Evolutionary conservation across 257 asterid genomes (phyloP), one percentile per base, ranked within the genome.

Genomic region (Scutellaria baicalensis): DNA sequence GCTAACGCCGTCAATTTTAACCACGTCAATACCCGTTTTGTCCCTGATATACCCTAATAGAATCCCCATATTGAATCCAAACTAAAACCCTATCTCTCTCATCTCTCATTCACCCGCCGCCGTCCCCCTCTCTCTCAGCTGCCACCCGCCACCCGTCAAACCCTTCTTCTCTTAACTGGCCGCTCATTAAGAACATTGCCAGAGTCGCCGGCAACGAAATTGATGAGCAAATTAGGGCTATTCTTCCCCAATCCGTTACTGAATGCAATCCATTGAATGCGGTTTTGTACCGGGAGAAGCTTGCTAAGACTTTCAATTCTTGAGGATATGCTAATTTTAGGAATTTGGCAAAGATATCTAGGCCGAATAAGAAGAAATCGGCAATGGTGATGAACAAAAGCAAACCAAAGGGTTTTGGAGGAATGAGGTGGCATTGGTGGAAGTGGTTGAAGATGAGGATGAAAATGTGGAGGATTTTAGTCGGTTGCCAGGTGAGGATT

Each of bases 131-230:
- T n/a, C n/a, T n/a, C 84, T 93, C 51, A 94, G 99, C 0, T 97
- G 97, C 47, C 97, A 93, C 84, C 92, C 91, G n/a, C n/a, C n/a
- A n/a, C n/a, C n/a, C n/a, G n/a, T n/a, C n/a, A n/a, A n/a, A n/a
- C n/a, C n/a, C n/a, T n/a, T n/a, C n/a, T n/a, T n/a, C n/a, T 48
- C 90, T 93, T 45, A 93, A 91, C 77, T 91, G 99, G 99, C 97
- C 99, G 13, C 95, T 97, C 8, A 69, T 93, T 52, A 85, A 80
- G 64, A 93, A 93, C 83, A 85, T 91, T 39, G 93, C 96, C 58
- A 91, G 97, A 72, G 96, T 87, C 50, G 72, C 92, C 35, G 96
- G 94, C 36, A 97, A 93, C 49, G 99, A 93, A 50, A 74, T 93
- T n/a, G 96, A 91, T 12, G 84, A 79, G 4, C 72, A 83, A 42